Percentiles rank a stretch among this genome's conserved stretches.
phyloP scores from a whole-genome alignment of 768 basidiomycete species.

The Sporobolomyces phaffii region DNA sequence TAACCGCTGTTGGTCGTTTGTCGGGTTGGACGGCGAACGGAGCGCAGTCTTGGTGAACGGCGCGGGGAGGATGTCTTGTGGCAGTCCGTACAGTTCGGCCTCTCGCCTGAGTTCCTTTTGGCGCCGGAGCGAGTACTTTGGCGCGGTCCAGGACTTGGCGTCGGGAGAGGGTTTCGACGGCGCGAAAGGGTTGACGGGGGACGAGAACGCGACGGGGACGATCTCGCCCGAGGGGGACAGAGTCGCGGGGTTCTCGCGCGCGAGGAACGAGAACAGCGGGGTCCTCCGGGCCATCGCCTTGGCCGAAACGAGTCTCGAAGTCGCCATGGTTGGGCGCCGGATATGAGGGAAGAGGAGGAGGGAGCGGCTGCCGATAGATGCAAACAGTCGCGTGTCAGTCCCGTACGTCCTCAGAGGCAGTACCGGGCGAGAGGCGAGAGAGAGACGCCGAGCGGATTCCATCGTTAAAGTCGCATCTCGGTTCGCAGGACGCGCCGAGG shows the following conservation, averaged over 20 bases:
- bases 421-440: too few species aligned
- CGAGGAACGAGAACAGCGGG: slow-evolving; percentile 29
- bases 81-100: slow-evolving; percentile 1
- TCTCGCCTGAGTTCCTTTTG: slow-evolving; percentile 30
- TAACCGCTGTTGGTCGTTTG: slow-evolving; percentile 4
- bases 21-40: slow-evolving; percentile 2
- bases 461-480: too few species aligned
- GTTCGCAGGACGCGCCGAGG: too few species aligned
- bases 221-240: slow-evolving; percentile 3
- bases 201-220: slow-evolving; percentile 10
- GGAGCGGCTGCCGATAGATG: too few species aligned
- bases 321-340: background rate
- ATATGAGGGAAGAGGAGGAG: too few species aligned
- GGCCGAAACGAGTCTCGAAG: slow-evolving; percentile 1
- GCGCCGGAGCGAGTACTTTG: slow-evolving; percentile 33
- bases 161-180: slow-evolving; percentile 15
- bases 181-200: slow-evolving; percentile 23
- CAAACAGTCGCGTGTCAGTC: too few species aligned
- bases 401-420: too few species aligned
- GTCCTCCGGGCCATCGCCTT: slow-evolving; percentile 10
- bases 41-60: background rate
- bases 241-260: slow-evolving; percentile 28
- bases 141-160: slow-evolving; percentile 27
- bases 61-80: slow-evolving; percentile 21
- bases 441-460: too few species aligned